Evolutionary conservation across 1,284 basidiomycete genomes (phyloP), one percentile per base, ranked within the genome.

Genomic region (Apiotrichum veenhuisii): DNA sequence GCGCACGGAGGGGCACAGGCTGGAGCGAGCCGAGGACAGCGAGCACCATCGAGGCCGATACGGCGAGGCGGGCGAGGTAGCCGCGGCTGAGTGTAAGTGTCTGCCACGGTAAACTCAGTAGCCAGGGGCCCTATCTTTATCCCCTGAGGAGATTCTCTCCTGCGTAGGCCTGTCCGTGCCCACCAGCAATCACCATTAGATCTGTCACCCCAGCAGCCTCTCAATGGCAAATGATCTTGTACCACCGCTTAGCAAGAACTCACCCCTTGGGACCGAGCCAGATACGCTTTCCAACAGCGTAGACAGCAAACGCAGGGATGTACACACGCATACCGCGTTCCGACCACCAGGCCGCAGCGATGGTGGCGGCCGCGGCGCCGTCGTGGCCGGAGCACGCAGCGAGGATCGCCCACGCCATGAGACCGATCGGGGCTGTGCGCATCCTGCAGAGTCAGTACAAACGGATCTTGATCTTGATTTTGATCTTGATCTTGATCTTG

Each of bases 231-330:
- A 23, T 42, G 3, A 5, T 26, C 4, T 27, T 30, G 17, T 27
- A 12, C 17, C 14, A 15, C 25, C n/a, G 10, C 20, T 18, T 18
- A 23, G 25, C 27, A 10, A n/a, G 5, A 23, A 52, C 55, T 34
- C 33, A 57, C 53, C 55, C 46, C 33, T 52, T 36, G 33, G 36
- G 49, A 22, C 52, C 54, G 23, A 62, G 54, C 60, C 60, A 62
- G 17, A 62, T 45, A n/a, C 57, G 52, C 49, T 62, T 62, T 48
- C 60, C 60, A 4, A 59, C 41, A 5, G 54, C 57, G 43, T 62
- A 62, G 36, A 58, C 55, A 1, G 34, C 51, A 30, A 62, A 62
- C 8, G 45, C 52, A 1, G 60, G 60, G 26, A 52, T 48, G 26
- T 56, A 62, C 9, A 52, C 60, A 2, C 40, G 23, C 22, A 42